Base-by-base conservation (phyloP, 352 stramenopile species). In the Phytophthora palmivora region DNA sequence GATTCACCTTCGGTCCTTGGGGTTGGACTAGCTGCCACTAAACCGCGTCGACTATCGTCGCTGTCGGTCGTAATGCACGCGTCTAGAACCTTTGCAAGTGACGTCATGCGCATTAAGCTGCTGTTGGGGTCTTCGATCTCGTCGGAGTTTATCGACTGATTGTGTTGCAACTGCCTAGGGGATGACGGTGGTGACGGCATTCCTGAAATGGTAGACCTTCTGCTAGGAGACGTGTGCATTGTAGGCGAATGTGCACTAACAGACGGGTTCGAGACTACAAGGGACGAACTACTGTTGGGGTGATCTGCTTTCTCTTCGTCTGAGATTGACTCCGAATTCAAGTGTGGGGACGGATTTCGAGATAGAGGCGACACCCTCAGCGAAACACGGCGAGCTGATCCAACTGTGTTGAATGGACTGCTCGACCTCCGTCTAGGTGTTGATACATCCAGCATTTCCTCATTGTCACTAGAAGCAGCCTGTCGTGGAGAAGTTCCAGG, bases 51-150 rank as follows among this genome's bases (percentile, higher is more conserved):
- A 19, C 53, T 45, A n/a, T 32, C n/a, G n/a, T n/a, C n/a, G n/a
- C n/a, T n/a, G n/a, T n/a, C 14, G 14, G 63, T 48, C 2, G 55
- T 26, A 26, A 71, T 21, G 18, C 50, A 76, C 18, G 51, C 45
- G 16, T 69, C 66, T 16, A 76, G 38, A 32, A 49, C 69, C 41
- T 74, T 76, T 0, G 33, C 49, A 2, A 78, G 49, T 6, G 72
- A 81, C 24, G 53, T 58, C 46, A 55, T 38, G 3, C 59, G 67
- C 10, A 44, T 24, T 0, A 74, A 42, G 14, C 21, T 32, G 30
- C 32, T 45, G 18, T 37, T 30, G 6, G 48, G 12, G 4, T 71
- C 36, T 2, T 63, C 44, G 14, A 24, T 42, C 7, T 36, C 19
- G 19, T 34, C 8, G 10, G 37, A 18, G 8, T 34, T 54, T 30